Evolutionary conservation across 2,329 filamentous ascomycete genomes (phyloP), one percentile per base, ranked within the genome.

Genomic region (Stachybotrys echinatus): DNA sequence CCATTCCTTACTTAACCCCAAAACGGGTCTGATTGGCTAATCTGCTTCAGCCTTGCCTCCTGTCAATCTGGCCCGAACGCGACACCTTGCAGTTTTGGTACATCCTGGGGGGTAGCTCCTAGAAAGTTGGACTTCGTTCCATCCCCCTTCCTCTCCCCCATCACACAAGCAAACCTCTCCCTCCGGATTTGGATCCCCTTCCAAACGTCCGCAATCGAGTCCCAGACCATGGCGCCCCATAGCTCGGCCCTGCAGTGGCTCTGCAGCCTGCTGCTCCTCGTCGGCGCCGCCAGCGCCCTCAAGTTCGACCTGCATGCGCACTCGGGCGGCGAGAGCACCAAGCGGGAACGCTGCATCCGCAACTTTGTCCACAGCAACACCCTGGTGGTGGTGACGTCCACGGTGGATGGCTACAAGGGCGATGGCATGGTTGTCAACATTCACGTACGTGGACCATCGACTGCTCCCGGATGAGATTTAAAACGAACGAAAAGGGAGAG

Each of bases 351-450:
- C 74, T 99, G 94, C 75, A 88, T 99, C 70, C 84, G 92, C 68
- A 99, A 99, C 76, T 99, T 96, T 70, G 92, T 96, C 58, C 81
- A 83, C 54, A 88, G 84, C 72, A 91, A 96, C 66, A 95, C 94
- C 56, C 76, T 99, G 57, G 94, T 99, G 40, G 92, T 97, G 31
- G 92, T 99, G 48, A 97, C 92, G 50, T 89, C 92, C 49, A 96
- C 84, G 52, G 80, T 96, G 50, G 83, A 86, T 66, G 94, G 94
- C n/a, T 74, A 74, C 58, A 89, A 87, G 72, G 92, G 91, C 51
- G 94, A 99, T 76, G 94, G 94, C 48, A 92, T 95, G 83, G 74
- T 82, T 61, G 83, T 97, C 56, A 95, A 97, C 70, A 94, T 99
- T 80, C 87, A 95, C 73, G 92, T 96, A 67, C 54, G 79, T 77